Base-by-base conservation (phyloP, 2,329 filamentous ascomycete species). In the Botryotinia convoluta region DNA sequence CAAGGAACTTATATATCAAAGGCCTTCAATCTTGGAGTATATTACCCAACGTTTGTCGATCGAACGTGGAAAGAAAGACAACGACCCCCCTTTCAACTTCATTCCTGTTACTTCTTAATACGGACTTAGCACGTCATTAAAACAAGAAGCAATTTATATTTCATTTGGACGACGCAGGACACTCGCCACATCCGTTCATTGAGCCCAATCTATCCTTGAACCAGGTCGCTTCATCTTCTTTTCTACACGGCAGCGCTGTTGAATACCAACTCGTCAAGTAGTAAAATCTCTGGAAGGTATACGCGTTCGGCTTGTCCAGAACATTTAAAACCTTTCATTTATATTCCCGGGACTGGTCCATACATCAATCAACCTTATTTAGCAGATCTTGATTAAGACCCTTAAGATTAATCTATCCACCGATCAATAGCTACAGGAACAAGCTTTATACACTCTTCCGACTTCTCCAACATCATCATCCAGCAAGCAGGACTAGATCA, bases 1-100 rank as follows among this genome's bases (percentile, higher is more conserved):
- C 72, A 77, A 73, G 75, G 76, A 77, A 77, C 37, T 77, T 76
- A 77, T 75, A 72, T 63, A 74, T 76, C 75, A 74, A 76, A 65
- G 72, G 74, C 77, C 76, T 77, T 76, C 75, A 78, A 78, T 78
- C 76, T 80, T 80, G 75, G 72, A 73, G 71, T 77, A 78, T 77
- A 80, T 79, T 77, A 78, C 72, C 79, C 78, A 78, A 75, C 75
- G 74, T 72, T 76, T 77, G 77, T 78, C 78, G 78, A 79, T 78
- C 77, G 76, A 79, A 79, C 77, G 75, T 78, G 76, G 76, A 76
- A 78, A 78, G 76, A 78, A 78, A 75, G 75, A 77, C 76, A 75
- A 72, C 74, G 69, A 73, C 74, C 74, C 75, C 76, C 74, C 70
- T 78, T 78, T 74, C 75, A 75, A 76, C 76, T 77, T 77, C 73